Base-by-base conservation (phyloP, 2,329 filamentous ascomycete genomes). In the Ceratocystis papillata region DNA sequence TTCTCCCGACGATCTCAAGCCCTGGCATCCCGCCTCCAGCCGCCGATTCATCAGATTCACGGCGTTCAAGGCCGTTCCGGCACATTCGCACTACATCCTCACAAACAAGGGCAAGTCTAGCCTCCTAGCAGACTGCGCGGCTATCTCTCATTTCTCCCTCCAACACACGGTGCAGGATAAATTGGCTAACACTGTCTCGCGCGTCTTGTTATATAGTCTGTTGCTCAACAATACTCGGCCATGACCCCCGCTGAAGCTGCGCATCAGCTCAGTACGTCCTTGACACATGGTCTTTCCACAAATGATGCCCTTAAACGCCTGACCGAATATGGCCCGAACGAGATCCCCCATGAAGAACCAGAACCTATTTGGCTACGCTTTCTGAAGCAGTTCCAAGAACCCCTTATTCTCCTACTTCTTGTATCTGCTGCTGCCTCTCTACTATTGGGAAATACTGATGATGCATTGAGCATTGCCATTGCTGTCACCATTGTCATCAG, bases 401-500 rank as follows among this genome's bases (percentile, higher is more conserved):
- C 94, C 0, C 79, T 99, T 65, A 99, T 99, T 69, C 77, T 97
- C 25, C 82, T 99, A n/a, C 82, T 99, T 17, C 83, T 99, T 25
- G 88, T 85, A 5, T 97, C 94, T 2, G 93, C 94, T 0, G 87
- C 83, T 20, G 87, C 96, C 48, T 97, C 93, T 0, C 84, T 97
- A 62, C 76, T 97, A 55, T 87, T 99, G 75, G 91, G 92, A 63
- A 99, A 99, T 73, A 86, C 87, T 73, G 93, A 97, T 72, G 95
- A 99, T 77, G 93, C 93, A 5, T 78, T 99, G 71, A 97, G 93
- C 75, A 99, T 99, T 73, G 89, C 93, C 0, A 86, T 96, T 41
- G 94, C 94, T 1, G 94, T 99, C 25, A 96, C 92, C 30, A 99
- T 99, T 71, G 94, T 99, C 5, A 92, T 99, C 28, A 88, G 88